phyloP scores from a whole-genome alignment of 306 rosid species.

The Casuarina equisetifolia region DNA sequence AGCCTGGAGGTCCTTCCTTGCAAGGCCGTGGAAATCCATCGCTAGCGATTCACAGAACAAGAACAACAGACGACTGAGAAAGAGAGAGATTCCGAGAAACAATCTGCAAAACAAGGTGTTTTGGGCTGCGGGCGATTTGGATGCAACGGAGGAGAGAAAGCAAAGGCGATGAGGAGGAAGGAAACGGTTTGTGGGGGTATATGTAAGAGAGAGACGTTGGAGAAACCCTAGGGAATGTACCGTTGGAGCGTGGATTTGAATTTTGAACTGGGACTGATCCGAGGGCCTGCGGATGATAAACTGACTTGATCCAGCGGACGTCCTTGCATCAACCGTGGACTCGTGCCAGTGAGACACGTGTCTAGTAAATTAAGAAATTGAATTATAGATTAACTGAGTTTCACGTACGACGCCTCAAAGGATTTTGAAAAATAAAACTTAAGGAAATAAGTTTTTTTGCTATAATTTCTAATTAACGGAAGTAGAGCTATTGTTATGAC shows the following conservation, averaged over 20 bases:
- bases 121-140: slow-evolving; percentile 15
- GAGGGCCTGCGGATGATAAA: neutral
- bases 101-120: slow-evolving; percentile 58
- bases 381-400: too few relatives aligned
- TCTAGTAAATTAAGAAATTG: too few relatives aligned
- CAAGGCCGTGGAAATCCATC: slow-evolving; percentile 78
- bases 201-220: slow-evolving; percentile 27
- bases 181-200: neutral
- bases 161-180: neutral
- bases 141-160: slow-evolving; percentile 8
- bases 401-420: too few relatives aligned
- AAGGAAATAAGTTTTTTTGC: too few relatives aligned
- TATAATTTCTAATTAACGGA: too few relatives aligned
- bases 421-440: too few relatives aligned
- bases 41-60: neutral
- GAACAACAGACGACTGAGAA: neutral
- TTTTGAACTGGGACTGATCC: slow-evolving; percentile 13
- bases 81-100: neutral
- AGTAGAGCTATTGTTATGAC: too few relatives aligned
- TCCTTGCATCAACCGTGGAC: too few relatives aligned
- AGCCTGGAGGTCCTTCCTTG: slow-evolving; percentile 78
- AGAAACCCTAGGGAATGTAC: slow-evolving; percentile 52
- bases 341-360: too few relatives aligned
- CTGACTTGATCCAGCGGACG: too few relatives aligned
- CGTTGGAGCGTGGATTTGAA: slow-evolving; percentile 56